Percentiles rank a stretch among this genome's conserved stretches.
phyloP scores from a whole-genome alignment of 2,329 filamentous ascomycete genomes.

The Sporothrix curviconia region DNA sequence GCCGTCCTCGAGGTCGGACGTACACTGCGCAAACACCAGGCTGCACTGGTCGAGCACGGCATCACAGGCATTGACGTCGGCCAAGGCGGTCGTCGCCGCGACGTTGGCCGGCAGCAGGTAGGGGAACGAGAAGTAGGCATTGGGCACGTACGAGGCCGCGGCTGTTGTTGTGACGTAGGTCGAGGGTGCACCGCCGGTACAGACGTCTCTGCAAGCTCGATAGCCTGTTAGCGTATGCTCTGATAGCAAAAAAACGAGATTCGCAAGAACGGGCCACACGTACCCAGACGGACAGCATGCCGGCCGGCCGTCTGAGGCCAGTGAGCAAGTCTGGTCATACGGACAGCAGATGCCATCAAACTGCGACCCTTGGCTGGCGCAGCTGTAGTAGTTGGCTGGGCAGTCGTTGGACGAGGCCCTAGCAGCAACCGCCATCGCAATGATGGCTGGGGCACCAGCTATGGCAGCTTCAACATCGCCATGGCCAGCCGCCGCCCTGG shows the following conservation, averaged over 20 bases:
- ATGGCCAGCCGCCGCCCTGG: neutral
- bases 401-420: slow-evolving; percentile 25
- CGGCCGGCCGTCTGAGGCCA: slow-evolving; percentile 42
- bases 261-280: slow-evolving; percentile 19
- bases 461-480: neutral
- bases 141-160: slow-evolving; percentile 46
- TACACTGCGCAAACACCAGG: slow-evolving; percentile 48
- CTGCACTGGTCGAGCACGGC: slow-evolving; percentile 47
- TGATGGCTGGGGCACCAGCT: neutral
- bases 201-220: slow-evolving; percentile 38
- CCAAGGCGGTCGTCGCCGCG: slow-evolving; percentile 36
- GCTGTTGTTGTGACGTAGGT: slow-evolving; percentile 30
- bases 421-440: neutral
- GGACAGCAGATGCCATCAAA: slow-evolving; percentile 47
- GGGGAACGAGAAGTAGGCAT: slow-evolving; percentile 55
- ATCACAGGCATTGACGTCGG: slow-evolving; percentile 44
- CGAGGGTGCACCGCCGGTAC: slow-evolving; percentile 48
- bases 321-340: slow-evolving; percentile 42
- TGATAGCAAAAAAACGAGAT: neutral
- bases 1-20: slow-evolving; percentile 38
- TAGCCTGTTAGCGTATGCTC: no score
- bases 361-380: slow-evolving; percentile 39
- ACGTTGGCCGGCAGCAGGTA: slow-evolving; percentile 34
- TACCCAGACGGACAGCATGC: slow-evolving; percentile 50
- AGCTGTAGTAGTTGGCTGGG: slow-evolving; percentile 45